Conservation (phyloP, 306 rosid genomes). For the Gleditsia sinensis region DNA sequence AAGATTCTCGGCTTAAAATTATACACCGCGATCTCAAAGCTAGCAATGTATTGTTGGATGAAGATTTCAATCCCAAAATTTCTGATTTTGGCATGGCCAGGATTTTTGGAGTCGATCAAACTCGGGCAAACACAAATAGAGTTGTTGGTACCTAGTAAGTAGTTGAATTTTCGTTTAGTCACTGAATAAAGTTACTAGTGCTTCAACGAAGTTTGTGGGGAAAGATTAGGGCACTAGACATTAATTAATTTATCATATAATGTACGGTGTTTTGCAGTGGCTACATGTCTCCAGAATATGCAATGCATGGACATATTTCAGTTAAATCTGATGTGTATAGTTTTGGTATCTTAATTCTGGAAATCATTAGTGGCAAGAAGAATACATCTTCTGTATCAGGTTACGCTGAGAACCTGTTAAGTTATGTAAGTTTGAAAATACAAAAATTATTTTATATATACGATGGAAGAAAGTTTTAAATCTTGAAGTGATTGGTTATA, state of each 20-base stretch:
- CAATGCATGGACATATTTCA: no score
- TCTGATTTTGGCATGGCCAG: no score
- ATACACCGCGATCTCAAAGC: slow-evolving; percentile 25
- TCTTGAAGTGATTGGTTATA: not conserved
- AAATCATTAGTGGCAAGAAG: slow-evolving; percentile 19
- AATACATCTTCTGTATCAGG: not conserved
- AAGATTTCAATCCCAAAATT: not conserved
- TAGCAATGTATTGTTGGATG: slow-evolving; percentile 5
- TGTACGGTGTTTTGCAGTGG: no score
- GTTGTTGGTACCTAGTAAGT: no score
- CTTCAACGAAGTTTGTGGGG: no score
- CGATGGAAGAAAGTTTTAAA: not conserved
- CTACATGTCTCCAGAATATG: no score
- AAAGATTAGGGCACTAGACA: no score
- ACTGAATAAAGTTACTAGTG: not conserved
- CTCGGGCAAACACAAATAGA: no score
- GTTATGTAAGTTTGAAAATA: slow-evolving; percentile 26
- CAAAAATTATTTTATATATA: no score
- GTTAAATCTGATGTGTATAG: no score
- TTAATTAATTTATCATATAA: not conserved
- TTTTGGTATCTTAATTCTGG: not conserved
- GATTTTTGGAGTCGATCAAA: no score
- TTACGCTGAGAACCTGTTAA: not conserved
- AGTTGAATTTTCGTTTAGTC: no score
- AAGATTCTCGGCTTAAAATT: slow-evolving; percentile 7